Conservation (phyloP, 805 yeast genomes). For the Debaryomyces prosopidis region DNA sequence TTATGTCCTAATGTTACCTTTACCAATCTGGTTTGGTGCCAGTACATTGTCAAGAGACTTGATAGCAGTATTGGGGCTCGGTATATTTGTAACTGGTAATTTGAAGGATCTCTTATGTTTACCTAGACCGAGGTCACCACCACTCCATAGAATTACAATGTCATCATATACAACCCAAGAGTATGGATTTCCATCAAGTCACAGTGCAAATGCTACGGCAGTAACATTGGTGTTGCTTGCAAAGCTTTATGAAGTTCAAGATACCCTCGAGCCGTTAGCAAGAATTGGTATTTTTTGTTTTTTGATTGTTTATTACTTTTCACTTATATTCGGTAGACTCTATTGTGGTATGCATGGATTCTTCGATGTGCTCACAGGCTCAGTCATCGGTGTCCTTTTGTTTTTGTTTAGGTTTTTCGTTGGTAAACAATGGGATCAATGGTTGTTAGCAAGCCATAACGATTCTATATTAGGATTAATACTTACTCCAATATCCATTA, state of each 20-base stretch:
- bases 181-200: slow-evolving; percentile 94
- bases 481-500: slow-evolving; percentile 36
- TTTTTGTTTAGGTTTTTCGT: slow-evolving; percentile 46
- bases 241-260: slow-evolving; percentile 8
- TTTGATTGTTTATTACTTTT: slow-evolving; percentile 52
- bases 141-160: slow-evolving; percentile 85
- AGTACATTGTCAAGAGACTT: slow-evolving; percentile 58
- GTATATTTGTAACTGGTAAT: slow-evolving; percentile 70
- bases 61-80: slow-evolving; percentile 61
- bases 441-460: slow-evolving; percentile 32
- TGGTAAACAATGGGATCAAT: slow-evolving; percentile 47
- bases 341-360: slow-evolving; percentile 99
- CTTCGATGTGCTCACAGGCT: slow-evolving; percentile 70
- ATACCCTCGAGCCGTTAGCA: slow-evolving; percentile 10
- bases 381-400: slow-evolving; percentile 57
- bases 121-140: slow-evolving; percentile 93
- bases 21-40: slow-evolving; percentile 80
- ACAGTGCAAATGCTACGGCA: slow-evolving; percentile 91
- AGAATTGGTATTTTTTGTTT: slow-evolving; percentile 15
- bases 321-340: slow-evolving; percentile 75
- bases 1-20: slow-evolving; percentile 84
- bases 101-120: slow-evolving; percentile 84
- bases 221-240: slow-evolving; percentile 54
- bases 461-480: slow-evolving; percentile 16
- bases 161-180: slow-evolving; percentile 89